Evolutionary conservation across 495 filamentous ascomycete genomes (phyloP).

Genomic region (Echria macrotheca): DNA sequence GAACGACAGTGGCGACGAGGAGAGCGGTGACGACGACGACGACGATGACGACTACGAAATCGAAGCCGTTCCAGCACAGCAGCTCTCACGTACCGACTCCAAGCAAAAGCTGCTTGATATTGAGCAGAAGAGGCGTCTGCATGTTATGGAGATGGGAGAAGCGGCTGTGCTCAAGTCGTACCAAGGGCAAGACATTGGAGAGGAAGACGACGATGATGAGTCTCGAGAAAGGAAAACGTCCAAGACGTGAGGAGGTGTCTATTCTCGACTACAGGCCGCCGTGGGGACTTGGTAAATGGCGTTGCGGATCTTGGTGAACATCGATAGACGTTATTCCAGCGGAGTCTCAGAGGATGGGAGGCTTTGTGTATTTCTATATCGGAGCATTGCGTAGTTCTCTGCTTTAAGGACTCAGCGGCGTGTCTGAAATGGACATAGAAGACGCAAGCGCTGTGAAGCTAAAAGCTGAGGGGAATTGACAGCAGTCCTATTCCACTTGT

Average conservation of each 20-base stretch:
- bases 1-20: slow-evolving; percentile 42
- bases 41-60: slow-evolving; percentile 48
- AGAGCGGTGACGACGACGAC: slow-evolving; percentile 46
- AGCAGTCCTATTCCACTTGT: too few species aligned
- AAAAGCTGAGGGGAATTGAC: too few species aligned
- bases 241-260: slow-evolving; percentile 1
- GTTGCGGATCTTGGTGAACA: too few species aligned
- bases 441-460: too few species aligned
- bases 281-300: too few species aligned
- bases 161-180: slow-evolving; percentile 38
- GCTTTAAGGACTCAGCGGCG: too few species aligned
- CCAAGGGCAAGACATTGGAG: slow-evolving; percentile 8
- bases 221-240: slow-evolving; percentile 11
- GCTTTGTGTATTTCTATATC: too few species aligned
- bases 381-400: too few species aligned
- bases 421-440: too few species aligned
- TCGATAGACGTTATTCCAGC: too few species aligned
- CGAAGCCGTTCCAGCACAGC: slow-evolving; percentile 36
- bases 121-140: slow-evolving; percentile 46
- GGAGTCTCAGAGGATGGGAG: too few species aligned
- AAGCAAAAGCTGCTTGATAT: slow-evolving; percentile 22
- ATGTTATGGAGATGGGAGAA: slow-evolving; percentile 52
- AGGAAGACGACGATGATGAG: slow-evolving; percentile 32
- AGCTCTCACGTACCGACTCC: slow-evolving; percentile 19
- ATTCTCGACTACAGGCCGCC: too few species aligned